Evolutionary conservation across 495 filamentous ascomycete genomes (phyloP), one percentile per base, ranked within the genome.

Genomic region (Evansstolkia leycettana): DNA sequence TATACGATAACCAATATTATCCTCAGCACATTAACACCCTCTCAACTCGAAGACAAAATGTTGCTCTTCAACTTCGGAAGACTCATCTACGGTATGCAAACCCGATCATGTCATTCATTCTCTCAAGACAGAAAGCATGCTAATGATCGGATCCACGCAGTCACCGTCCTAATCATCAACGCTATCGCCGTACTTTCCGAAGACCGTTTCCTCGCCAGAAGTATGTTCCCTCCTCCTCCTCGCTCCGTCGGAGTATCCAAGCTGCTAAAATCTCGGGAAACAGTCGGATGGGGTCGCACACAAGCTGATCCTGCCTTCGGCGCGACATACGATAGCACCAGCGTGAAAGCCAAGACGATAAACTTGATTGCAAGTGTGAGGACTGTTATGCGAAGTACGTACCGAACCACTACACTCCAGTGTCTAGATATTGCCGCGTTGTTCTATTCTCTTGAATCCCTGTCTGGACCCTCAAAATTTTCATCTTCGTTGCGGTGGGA

Each of bases 181-280:
- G 84, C 84, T 27, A 84, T 96, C 53, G 84, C 87, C 34, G 78
- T 98, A 59, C 79, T 96, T 33, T 94, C 87, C 48, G 89, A 98
- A 74, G 90, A 98, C 64, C 78, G 92, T 19, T 98, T 98, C 58
- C 79, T 98, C 33, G 90, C 92, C 33, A 76, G 92, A 48, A 90
- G 86, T 93, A 80, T 46, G 76, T 63, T 33, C 20, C 31, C 32
- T 33, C 25, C 29, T 35, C 24, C 28, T 31, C 7, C 4, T 16
- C 29, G 20, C 4, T 4, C 5, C 20, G 4, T 23, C 9, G 20
- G 20, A 9, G 20, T 9, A 9, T 23, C 20, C 5, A 23, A 23
- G 20, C 20, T 5, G 20, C 20, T 23, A 23, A 23, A n/a, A n/a
- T n/a, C n/a, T 29, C 5, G 10, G 19, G 17, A 12, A 16, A 43